Evolutionary conservation across 352 stramenopile genomes (phyloP).

Genomic region (Phytophthora boehmeriae): DNA sequence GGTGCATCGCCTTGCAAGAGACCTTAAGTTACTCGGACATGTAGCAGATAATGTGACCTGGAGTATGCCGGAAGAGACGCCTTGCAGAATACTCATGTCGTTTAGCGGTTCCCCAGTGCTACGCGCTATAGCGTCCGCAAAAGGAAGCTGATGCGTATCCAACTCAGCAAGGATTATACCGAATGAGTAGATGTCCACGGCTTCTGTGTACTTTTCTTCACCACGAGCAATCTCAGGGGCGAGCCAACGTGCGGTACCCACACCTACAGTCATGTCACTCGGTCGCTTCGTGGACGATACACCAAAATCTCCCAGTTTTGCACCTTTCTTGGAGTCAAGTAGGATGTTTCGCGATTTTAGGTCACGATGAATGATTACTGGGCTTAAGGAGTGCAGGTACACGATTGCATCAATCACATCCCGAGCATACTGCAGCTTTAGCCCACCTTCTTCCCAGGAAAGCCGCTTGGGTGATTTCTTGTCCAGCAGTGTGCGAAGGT

Average conservation of each 20-base stretch:
- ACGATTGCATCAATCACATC: conserved; percentile 74
- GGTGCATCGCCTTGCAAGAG: conserved; percentile 59
- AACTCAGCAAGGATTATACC: conserved; percentile 72
- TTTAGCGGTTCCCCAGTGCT: conserved; percentile 48
- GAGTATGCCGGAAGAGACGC: conserved; percentile 51
- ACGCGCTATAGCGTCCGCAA: conserved; percentile 40
- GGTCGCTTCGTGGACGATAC: conserved; percentile 61
- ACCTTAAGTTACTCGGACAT: conserved; percentile 51
- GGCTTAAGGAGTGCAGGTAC: conserved; percentile 69
- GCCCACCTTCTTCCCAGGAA: conserved; percentile 25
- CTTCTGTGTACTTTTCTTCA: conserved; percentile 64
- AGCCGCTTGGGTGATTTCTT: conserved; percentile 34
- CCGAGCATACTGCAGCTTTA: conserved; percentile 58
- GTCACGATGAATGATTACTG: conserved; percentile 73
- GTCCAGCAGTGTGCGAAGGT: conserved; percentile 63
- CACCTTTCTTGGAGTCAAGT: conserved; percentile 60
- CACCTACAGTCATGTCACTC: conserved; percentile 64
- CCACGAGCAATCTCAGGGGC: conserved; percentile 69
- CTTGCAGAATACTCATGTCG: conserved; percentile 65
- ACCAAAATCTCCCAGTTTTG: conserved; percentile 74
- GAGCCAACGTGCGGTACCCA: conserved; percentile 69
- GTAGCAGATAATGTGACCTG: conserved; percentile 41
- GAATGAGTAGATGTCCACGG: conserved; percentile 73
- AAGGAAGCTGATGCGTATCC: conserved; percentile 74
- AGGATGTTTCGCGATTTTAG: conserved; percentile 80